Base-by-base conservation (phyloP, 306 rosid genomes). In the Inga laurina region DNA sequence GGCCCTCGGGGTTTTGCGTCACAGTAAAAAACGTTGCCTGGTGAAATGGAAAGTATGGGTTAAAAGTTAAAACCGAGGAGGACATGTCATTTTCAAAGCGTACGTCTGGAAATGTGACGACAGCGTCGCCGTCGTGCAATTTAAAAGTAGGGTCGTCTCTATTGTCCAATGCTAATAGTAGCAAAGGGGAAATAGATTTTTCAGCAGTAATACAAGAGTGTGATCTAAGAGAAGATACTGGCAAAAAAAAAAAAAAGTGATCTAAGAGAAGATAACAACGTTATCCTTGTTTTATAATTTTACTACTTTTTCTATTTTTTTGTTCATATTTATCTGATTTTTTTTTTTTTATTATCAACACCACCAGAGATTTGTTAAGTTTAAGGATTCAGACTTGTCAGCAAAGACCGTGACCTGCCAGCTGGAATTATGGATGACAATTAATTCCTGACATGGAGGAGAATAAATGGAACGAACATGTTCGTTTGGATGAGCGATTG, bases 381-480 rank as follows among this genome's bases (percentile, higher is more conserved):
- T 57, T 21, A 57, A 57, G 65, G 30, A 57, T 57, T n/a, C 6
- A 7, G 65, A 57, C 30, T 57, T 57, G 65, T 57, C 14, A n/a
- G 22, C 30, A n/a, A 5, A n/a, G 24, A 8, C 30, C 14, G n/a
- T 8, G 30, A 57, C 65, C 62, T 21, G 11, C 24, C 64, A n/a
- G 30, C 64, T 19, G 27, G 30, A 37, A 37, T 56, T 56, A 19
- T 59, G 15, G 70, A 49, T 2, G 27, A 5, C 21, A 10, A 43
- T n/a, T 43, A 4, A 43, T n/a, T 43, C 37, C 11, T 11, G 10
- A 41, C 37, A 13, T 7, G n/a, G 13, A 34, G 22, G 3, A 24
- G 57, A 72, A 72, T 24, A 24, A 72, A 78, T 65, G 44, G 83
- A 80, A 67, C 75, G 13, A 46, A 11, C n/a, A n/a, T n/a, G n/a